Conservation (phyloP, 768 basidiomycete genomes). For the Lentinula edodes region DNA sequence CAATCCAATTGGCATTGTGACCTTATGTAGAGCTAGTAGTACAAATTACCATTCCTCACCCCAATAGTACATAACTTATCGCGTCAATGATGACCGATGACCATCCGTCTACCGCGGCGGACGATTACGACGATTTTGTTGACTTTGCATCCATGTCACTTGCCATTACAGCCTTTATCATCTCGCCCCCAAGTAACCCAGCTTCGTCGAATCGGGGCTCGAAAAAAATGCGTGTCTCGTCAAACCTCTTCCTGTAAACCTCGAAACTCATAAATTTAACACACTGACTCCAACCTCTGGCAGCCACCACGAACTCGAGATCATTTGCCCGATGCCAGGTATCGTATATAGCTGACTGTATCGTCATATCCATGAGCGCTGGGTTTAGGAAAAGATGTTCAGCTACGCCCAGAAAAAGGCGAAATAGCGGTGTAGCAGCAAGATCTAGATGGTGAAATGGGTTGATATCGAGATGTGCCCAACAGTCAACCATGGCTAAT, state of each 20-base stretch:
- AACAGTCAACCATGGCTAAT: slow-evolving; percentile 98
- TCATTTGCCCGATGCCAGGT: slow-evolving; percentile 83
- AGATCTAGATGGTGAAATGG: slow-evolving; percentile 89
- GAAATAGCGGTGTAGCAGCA: slow-evolving; percentile 94
- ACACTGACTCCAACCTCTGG: slow-evolving; percentile 94
- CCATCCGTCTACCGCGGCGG: too few species aligned
- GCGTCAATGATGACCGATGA: too few species aligned
- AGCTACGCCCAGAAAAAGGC: slow-evolving; percentile 94
- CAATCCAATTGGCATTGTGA: too few species aligned
- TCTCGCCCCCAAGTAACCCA: slow-evolving; percentile 72
- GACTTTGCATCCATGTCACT: slow-evolving; percentile 32
- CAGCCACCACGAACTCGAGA: slow-evolving; percentile 89
- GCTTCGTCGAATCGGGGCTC: slow-evolving; percentile 85
- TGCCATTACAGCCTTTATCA: slow-evolving; percentile 85
- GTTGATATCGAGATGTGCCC: slow-evolving; percentile 81
- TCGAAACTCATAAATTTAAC: slow-evolving; percentile 91
- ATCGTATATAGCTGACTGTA: slow-evolving; percentile 72
- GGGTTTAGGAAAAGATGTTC: slow-evolving; percentile 87
- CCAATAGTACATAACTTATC: too few species aligned
- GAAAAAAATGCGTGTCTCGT: slow-evolving; percentile 77
- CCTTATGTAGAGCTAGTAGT: too few species aligned
- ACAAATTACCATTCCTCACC: too few species aligned
- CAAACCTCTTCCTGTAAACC: slow-evolving; percentile 76
- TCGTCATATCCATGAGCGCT: slow-evolving; percentile 56
- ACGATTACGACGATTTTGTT: not conserved